Conservation (phyloP, 768 basidiomycete species). For the Boletus rubescentipes region DNA sequence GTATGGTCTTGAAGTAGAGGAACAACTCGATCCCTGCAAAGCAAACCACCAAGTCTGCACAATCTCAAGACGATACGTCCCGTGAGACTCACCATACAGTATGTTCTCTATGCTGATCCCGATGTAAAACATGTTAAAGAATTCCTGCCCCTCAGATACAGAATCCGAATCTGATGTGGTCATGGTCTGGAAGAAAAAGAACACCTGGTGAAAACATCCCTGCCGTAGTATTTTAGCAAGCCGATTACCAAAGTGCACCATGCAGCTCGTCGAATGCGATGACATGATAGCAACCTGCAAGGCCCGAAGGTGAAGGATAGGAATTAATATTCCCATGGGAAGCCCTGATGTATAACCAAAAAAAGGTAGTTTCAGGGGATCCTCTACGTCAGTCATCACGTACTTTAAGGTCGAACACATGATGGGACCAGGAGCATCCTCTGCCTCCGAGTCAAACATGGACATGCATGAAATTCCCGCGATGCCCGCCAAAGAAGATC, state of each 20-base stretch:
- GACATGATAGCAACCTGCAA: background rate
- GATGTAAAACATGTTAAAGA: constrained; percentile 14
- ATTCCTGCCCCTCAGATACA: background rate
- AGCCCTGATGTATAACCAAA: background rate
- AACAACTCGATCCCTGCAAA: constrained; percentile 20
- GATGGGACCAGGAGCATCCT: too few species aligned
- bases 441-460: too few species aligned
- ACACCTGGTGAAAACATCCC: background rate
- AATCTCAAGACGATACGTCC: background rate
- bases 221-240: background rate
- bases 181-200: background rate
- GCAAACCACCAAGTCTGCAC: background rate
- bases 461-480: too few species aligned
- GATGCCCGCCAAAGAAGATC: too few species aligned
- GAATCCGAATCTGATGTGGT: background rate
- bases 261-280: background rate
- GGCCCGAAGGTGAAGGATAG: background rate
- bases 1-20: constrained; percentile 27
- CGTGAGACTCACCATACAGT: constrained; percentile 20
- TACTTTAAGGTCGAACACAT: too few species aligned
- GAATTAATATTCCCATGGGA: background rate
- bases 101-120: constrained; percentile 20
- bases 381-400: too few species aligned
- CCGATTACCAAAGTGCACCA: background rate
- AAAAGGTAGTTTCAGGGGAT: too few species aligned